Base-by-base conservation (phyloP, 2,329 filamentous ascomycete genomes). In the Orbilia javanica region DNA sequence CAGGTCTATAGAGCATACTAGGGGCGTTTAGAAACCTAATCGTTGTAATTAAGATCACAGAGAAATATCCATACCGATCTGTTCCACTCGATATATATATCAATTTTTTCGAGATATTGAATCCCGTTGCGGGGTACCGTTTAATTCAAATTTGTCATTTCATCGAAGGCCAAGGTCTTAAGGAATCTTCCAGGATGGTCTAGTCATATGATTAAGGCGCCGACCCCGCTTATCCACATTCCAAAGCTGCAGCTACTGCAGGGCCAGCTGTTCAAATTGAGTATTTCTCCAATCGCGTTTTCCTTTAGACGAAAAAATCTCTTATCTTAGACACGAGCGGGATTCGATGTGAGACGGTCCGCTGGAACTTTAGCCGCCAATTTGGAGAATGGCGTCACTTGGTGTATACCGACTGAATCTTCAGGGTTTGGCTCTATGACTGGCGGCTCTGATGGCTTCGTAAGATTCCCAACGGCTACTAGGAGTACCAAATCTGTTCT, bases 171-270 rank as follows among this genome's bases (percentile, higher is more conserved):
- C n/a, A n/a, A n/a, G n/a, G n/a, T n/a, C n/a, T 10, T 10, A 18
- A 44, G 42, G 36, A 44, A 44, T 10, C n/a, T 57, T 60, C 55
- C 55, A 60, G 42, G 55, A 27, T 60, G 34, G 31, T 53, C 50
- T 52, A 55, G 34, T 36, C 55, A 60, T 60, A 42, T 27, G 8
- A 8, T 39, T 27, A 10, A 55, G 65, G 64, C 65, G 65, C 46
- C 57, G 65, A 72, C 57, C 44, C 52, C 46, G 65, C 34, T 44
- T 44, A 44, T 44, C n/a, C 20, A 44, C n/a, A 22, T 25, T 39
- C 44, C 13, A 15, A n/a, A 36, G 36, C 52, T 20, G 31, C 42
- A 36, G 52, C 65, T 48, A 18, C 42, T 20, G 20, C 15, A 10
- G 46, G 46, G 20, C 11, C 15, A 7, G 10, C n/a, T 8, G 20